Evolutionary conservation across 495 filamentous ascomycete species (phyloP), one percentile per base, ranked within the genome.

Genomic region (Stereocaulon alpinum): DNA sequence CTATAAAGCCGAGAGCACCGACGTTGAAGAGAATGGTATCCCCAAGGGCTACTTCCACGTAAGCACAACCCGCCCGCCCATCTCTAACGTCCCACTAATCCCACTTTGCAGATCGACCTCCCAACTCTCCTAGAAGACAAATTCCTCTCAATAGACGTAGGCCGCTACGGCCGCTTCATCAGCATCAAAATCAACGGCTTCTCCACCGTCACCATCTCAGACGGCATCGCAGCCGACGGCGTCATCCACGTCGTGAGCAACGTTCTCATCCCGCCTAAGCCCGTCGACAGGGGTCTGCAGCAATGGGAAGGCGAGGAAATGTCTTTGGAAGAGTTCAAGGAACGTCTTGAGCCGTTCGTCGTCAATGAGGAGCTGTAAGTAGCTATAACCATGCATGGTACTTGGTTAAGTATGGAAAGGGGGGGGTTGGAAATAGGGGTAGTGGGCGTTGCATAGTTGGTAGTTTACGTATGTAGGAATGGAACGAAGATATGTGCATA

Each of bases 231-330:
- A 1, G 73, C 68, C 32, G 85, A 94, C 71, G 90, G 91, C 40
- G 86, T 88, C 34, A 73, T 92, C 34, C 90, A 95, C 61, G 82
- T 89, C 43, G 71, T 91, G 9, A 72, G 75, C 45, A 74, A 74
- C 49, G 82, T 95, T 1, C 68, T 95, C 58, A 81, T 95, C 65
- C 90, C 90, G 64, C 88, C 88, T 6, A 79, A 75, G 68, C 79
- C 77, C 45, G 63, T 76, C 30, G 73, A 69, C 40, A 66, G 69
- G 18, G 63, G 55, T 47, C 52, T 47, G 6, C 61, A 66, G 43
- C 66, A 70, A 20, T 75, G 73, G 63, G 68, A 69, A 3, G 77
- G 76, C 44, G 78, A 73, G 50, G 82, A 82, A 67, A 72, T 87
- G 66, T 76, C 68, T 5, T 75, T 89, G 18, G 82, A 86, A 61